phyloP scores from a whole-genome alignment of 2,329 filamentous ascomycete genomes.

The Calonectria crousiana region DNA sequence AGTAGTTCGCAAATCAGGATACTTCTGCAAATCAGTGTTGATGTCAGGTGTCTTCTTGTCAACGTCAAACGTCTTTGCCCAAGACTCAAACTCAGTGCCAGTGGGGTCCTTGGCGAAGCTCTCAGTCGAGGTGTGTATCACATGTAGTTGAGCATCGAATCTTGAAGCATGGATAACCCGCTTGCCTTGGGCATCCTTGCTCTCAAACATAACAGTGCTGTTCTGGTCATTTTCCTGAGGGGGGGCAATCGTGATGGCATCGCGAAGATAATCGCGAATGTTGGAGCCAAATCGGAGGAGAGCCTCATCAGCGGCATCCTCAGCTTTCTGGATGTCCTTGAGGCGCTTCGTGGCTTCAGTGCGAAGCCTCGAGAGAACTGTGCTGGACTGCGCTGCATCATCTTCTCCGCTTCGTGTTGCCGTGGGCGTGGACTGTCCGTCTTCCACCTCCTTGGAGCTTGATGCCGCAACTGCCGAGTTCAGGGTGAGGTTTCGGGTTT shows the following conservation, averaged over 20 bases:
- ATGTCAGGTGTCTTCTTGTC: conserved; percentile 89
- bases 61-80: conserved; percentile 80
- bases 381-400: conserved; percentile 64
- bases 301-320: conserved; percentile 96
- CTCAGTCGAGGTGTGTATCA: conserved; percentile 87
- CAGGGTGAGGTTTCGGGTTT: conserved; percentile 80
- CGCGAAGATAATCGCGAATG: conserved; percentile 87
- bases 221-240: conserved; percentile 68
- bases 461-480: conserved; percentile 55
- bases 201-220: conserved; percentile 87
- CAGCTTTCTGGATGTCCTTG: conserved; percentile 89
- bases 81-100: conserved; percentile 79
- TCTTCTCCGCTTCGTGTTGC: conserved; percentile 49
- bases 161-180: conserved; percentile 94
- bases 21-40: conserved; percentile 83
- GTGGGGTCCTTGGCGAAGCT: conserved; percentile 87
- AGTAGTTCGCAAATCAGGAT: conserved; percentile 83
- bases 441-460: conserved; percentile 48
- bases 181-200: conserved; percentile 90
- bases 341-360: conserved; percentile 84
- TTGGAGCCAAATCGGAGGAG: conserved; percentile 92
- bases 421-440: conserved; percentile 62
- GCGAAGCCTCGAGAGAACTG: conserved; percentile 81
- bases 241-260: conserved; percentile 89
- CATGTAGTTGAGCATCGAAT: conserved; percentile 95